Evolutionary conservation across 306 rosid species (phyloP).

Genomic region (Sicyos baderoa): DNA sequence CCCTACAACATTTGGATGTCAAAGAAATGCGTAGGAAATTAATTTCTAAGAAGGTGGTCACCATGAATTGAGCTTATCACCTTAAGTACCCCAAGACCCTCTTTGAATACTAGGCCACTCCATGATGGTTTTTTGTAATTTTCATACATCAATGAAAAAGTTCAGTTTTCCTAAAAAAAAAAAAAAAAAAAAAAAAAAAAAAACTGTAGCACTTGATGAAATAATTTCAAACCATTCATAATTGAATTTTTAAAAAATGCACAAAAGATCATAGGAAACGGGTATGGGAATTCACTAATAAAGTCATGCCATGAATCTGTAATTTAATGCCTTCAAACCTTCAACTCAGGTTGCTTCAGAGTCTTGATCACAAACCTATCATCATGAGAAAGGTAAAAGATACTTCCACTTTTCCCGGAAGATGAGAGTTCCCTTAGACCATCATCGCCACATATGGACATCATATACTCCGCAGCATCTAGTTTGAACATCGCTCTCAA

Average conservation of each 20-base stretch:
- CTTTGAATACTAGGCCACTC: no score
- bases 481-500: slow-evolving; percentile 97
- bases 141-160: no score
- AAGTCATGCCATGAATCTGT: slow-evolving; percentile 6
- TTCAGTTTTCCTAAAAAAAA: no score
- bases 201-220: background rate
- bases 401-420: slow-evolving; percentile 97
- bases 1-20: no score
- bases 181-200: no score
- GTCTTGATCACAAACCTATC: slow-evolving; percentile 95
- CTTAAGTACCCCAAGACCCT: no score
- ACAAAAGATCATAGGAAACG: background rate
- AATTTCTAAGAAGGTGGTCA: no score
- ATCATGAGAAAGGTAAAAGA: slow-evolving; percentile 89
- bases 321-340: slow-evolving; percentile 51
- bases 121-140: no score
- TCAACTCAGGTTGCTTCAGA: slow-evolving; percentile 61
- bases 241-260: background rate
- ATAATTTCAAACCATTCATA: background rate
- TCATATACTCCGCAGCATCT: slow-evolving; percentile 98
- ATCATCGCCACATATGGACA: slow-evolving; percentile 89
- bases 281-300: background rate
- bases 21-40: no score
- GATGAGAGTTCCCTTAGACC: slow-evolving; percentile 86
- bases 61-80: no score